phyloP scores from a whole-genome alignment of 2,329 filamentous ascomycete species.

The Xylariaceae sp. region DNA sequence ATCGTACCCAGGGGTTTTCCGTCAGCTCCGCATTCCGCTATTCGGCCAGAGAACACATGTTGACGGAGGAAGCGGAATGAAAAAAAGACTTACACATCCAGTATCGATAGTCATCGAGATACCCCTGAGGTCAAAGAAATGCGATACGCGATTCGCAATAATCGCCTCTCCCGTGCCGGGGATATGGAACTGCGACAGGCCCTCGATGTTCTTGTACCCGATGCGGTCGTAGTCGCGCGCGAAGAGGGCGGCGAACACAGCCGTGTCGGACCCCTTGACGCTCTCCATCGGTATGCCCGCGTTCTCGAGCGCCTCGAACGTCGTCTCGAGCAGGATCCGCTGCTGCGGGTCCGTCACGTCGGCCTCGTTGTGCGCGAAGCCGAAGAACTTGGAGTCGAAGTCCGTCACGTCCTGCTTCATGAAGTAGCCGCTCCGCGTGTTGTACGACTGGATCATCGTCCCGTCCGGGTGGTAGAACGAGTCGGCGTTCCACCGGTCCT shows the following conservation, averaged over 20 bases:
- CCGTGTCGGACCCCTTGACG: conserved; percentile 1
- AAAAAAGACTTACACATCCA: conserved; percentile 11
- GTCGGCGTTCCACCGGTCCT: conserved; percentile 6
- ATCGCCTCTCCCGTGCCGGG: conserved; percentile 6
- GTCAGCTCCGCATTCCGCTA: no score
- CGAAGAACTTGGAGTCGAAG: conserved; percentile 12
- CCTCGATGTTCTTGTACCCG: conserved; percentile 7
- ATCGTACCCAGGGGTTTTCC: background rate
- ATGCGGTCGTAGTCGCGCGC: conserved; percentile 6
- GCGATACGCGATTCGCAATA: conserved; percentile 4
- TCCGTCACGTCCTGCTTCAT: conserved; percentile 6
- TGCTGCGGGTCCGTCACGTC: conserved; percentile 10
- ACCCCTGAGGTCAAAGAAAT: conserved; percentile 11
- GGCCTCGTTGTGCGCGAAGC: conserved; percentile 6
- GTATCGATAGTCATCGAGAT: conserved; percentile 8
- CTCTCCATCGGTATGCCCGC: conserved; percentile 6
- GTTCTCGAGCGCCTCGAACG: conserved; percentile 7
- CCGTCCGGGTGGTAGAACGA: conserved; percentile 12
- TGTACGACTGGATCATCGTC: conserved; percentile 9
- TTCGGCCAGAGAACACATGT: no score
- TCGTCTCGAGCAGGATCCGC: conserved; percentile 8
- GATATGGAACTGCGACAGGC: conserved; percentile 2
- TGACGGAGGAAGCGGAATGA: no score
- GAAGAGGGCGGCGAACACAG: conserved; percentile 1
- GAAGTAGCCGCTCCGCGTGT: conserved; percentile 2